Base-by-base conservation (phyloP, 495 filamentous ascomycete species). In the Aspergillus funiculosus region DNA sequence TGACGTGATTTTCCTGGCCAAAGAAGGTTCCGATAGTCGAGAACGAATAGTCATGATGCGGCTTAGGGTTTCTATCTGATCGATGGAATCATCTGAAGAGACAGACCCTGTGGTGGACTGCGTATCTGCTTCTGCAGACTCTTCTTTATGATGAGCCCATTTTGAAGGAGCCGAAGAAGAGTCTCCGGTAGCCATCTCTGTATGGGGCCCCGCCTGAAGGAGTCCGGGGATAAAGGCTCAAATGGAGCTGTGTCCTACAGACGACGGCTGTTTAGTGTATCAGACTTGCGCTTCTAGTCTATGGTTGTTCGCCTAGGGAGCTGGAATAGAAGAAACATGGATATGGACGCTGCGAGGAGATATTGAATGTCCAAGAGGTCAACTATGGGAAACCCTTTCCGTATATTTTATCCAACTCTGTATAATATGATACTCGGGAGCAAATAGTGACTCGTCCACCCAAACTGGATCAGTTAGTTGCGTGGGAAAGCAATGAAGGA, bases 1-100 rank as follows among this genome's bases (percentile, higher is more conserved):
- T 24, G 79, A 80, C 5, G 78, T 79, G 26, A 66, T 60, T 43
- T 61, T 64, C 31, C 61, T 50, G 1, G 65, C 53, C 27, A 71
- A 43, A 4, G 63, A 58, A 27, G 54, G 58, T 13, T 53, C 43
- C 18, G 54, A 59, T 14, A 54, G 19, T 18, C 54, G 52, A 20
- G 59, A 64, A 6, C 54, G 42, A 24, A 46, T 43, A 2, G 68
- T 67, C 26, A 67, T 20, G 4, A 53, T 55, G 30, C 52, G 62
- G 14, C 43, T 58, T 29, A 68, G 43, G 1, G 51, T 61, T 43
- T 61, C 61, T 1, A 52, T 45, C 11, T 64, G 62, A 9, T 59
- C 39, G 3, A 59, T 30, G 0, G 64, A 61, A 35, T 68, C 56
- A 21, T 57, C 60, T 18, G 67, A 64, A 7, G 63, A 66, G 13